Base-by-base conservation (phyloP, 1,139 yeast genomes). In the Arxiozyma telluris region DNA sequence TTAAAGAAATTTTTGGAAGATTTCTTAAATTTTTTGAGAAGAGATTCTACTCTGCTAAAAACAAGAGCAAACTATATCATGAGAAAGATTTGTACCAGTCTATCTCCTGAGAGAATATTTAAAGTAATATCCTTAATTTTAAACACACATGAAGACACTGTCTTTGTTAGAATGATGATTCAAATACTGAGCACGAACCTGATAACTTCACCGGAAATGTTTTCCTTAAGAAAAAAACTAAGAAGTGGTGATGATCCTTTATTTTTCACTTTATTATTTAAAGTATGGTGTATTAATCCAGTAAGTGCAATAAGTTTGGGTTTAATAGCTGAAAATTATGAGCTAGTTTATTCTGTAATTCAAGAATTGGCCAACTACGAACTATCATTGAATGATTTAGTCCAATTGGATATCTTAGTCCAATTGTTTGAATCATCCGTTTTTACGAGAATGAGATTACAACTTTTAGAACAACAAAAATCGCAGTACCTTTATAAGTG, bases 271-370 rank as follows among this genome's bases (percentile, higher is more conserved):
- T 76, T 84, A 0, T 74, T 94, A 54, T 94, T 93, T 71, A 83
- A 81, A 64, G 84, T 96, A 55, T 94, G 98, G 98, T 84, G 96
- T 62, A 87, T 87, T 60, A 91, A 90, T 66, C 83, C 96, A 0
- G 90, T 96, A 0, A 93, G 97, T 27, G 89, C 93, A 0, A 74
- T 94, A 47, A 84, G 96, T 0, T 75, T 94, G 41, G 91, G 98
- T 63, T 75, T 94, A 48, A 74, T 93, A 34, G 87, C 98, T 0
- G 93, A 93, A 53, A 89, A 90, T 54, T 93, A 94, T 66, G 95
- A 90, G 65, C 77, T 91, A 59, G 96, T 97, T 0, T 93, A 83
- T 66, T 75, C 83, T 44, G 85, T 93, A 3, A 78, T 94, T 44
- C 87, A 88, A 62, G 81, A 81, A 39, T 75, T 87, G 59, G 86